Evolutionary conservation across 345 rosid genomes (phyloP).

Genomic region (Conringia planisiliqua): DNA sequence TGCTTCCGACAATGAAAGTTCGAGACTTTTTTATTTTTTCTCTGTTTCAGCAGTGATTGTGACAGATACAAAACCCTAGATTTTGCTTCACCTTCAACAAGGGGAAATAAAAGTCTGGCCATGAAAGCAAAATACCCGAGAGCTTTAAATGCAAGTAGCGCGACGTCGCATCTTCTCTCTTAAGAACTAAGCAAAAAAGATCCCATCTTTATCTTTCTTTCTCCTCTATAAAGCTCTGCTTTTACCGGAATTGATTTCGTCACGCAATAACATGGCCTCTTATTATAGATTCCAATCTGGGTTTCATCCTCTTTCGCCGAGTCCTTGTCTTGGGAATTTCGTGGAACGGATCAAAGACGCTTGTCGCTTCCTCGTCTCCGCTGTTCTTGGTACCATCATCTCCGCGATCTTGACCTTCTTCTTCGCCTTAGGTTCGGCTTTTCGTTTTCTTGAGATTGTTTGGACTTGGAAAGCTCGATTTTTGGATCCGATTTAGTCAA

Average conservation of each 20-base stretch:
- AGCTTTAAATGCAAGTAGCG: constrained; percentile 63
- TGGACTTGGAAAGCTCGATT: background rate
- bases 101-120: constrained; percentile 9
- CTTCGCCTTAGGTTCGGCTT: constrained; percentile 84
- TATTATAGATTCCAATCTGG: constrained; percentile 42
- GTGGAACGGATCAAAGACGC: constrained; percentile 59
- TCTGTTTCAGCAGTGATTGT: background rate
- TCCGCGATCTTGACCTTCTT: constrained; percentile 95
- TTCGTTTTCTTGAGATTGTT: background rate
- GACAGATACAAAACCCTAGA: background rate
- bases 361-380: constrained; percentile 66
- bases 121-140: constrained; percentile 23
- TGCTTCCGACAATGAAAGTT: constrained; percentile 21
- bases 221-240: constrained; percentile 24
- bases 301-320: constrained; percentile 38
- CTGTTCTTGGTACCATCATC: constrained; percentile 74
- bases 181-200: constrained; percentile 36
- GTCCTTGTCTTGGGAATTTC: constrained; percentile 46
- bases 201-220: background rate
- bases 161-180: constrained; percentile 40
- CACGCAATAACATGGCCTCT: background rate
- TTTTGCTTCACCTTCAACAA: constrained; percentile 20
- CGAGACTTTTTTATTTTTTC: background rate
- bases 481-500: constrained; percentile 3
- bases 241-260: constrained; percentile 17